Evolutionary conservation across 2,329 filamentous ascomycete genomes (phyloP).

Genomic region (Xylariaceae sp.): DNA sequence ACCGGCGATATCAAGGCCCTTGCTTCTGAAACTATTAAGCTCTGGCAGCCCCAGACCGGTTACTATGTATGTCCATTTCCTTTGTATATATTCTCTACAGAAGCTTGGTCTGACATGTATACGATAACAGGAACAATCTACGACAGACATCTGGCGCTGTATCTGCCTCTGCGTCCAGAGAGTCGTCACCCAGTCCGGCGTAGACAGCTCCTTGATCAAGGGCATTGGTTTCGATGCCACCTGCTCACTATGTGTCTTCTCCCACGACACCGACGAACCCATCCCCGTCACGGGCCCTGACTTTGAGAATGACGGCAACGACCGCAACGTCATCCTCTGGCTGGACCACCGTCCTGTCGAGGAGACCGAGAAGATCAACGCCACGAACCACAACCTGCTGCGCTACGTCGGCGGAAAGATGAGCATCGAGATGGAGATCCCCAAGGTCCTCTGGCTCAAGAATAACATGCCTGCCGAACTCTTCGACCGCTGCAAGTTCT

Average conservation of each 20-base stretch:
- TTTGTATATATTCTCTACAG: background rate
- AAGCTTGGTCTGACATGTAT: background rate
- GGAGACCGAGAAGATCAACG: slow-evolving; percentile 91
- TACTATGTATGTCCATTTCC: slow-evolving; percentile 50
- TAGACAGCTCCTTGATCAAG: slow-evolving; percentile 69
- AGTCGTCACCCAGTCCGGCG: slow-evolving; percentile 74
- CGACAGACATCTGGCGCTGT: slow-evolving; percentile 91
- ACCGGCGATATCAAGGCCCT: slow-evolving; percentile 80
- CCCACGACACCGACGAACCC: slow-evolving; percentile 82
- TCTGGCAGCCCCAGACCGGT: slow-evolving; percentile 72
- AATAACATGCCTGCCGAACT: slow-evolving; percentile 92
- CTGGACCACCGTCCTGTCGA: slow-evolving; percentile 88
- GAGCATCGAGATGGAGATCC: slow-evolving; percentile 99
- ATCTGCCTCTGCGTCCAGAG: slow-evolving; percentile 85
- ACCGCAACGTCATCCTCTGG: slow-evolving; percentile 95
- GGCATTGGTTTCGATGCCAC: slow-evolving; percentile 97
- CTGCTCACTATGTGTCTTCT: slow-evolving; percentile 93
- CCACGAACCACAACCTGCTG: slow-evolving; percentile 83
- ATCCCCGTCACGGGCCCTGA: slow-evolving; percentile 83
- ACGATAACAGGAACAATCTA: slow-evolving; percentile 77
- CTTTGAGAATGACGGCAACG: slow-evolving; percentile 73
- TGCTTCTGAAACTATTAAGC: slow-evolving; percentile 68
- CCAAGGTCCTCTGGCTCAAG: slow-evolving; percentile 97
- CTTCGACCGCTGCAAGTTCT: slow-evolving; percentile 93
- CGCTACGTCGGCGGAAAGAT: slow-evolving; percentile 96